Percentiles rank a stretch among this genome's conserved stretches.
Conservation (phyloP, 2,329 filamentous ascomycete species). For the Phoma sp. region DNA sequence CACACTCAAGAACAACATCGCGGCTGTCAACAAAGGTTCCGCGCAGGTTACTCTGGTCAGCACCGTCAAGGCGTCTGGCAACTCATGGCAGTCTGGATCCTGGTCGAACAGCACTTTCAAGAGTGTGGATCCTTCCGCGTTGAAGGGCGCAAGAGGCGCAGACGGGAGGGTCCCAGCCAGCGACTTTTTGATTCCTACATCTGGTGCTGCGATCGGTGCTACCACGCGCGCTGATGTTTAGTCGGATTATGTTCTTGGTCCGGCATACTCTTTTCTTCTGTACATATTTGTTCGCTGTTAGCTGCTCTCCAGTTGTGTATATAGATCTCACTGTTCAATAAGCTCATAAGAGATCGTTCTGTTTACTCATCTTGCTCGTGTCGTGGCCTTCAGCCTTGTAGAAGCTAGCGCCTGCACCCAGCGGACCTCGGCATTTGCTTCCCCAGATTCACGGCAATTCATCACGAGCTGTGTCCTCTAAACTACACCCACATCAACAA, state of each 20-base stretch:
- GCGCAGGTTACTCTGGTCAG: conserved; percentile 21
- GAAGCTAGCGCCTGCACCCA: background rate
- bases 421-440: conserved; percentile 33
- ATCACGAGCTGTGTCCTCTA: conserved; percentile 19
- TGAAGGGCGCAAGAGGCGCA: conserved; percentile 48
- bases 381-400: background rate
- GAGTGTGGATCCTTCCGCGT: conserved; percentile 42
- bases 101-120: conserved; percentile 51
- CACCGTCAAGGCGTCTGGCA: conserved; percentile 40
- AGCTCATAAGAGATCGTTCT: background rate
- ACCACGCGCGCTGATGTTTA: conserved; percentile 37
- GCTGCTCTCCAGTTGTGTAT: background rate
- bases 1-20: conserved; percentile 50
- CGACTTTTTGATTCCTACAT: conserved; percentile 51
- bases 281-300: background rate
- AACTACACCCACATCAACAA: background rate
- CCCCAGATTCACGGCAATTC: conserved; percentile 34
- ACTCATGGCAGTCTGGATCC: conserved; percentile 52
- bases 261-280: background rate
- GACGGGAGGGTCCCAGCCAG: conserved; percentile 52
- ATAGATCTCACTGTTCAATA: background rate
- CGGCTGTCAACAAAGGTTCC: conserved; percentile 41
- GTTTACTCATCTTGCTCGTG: background rate
- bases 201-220: conserved; percentile 49
- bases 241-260: no score